These are phyloP conservation scores for Diaporthe vexans DNA, from an alignment of 2,329 filamentous ascomycete genomes.

Conservation along the genomic window DNA sequence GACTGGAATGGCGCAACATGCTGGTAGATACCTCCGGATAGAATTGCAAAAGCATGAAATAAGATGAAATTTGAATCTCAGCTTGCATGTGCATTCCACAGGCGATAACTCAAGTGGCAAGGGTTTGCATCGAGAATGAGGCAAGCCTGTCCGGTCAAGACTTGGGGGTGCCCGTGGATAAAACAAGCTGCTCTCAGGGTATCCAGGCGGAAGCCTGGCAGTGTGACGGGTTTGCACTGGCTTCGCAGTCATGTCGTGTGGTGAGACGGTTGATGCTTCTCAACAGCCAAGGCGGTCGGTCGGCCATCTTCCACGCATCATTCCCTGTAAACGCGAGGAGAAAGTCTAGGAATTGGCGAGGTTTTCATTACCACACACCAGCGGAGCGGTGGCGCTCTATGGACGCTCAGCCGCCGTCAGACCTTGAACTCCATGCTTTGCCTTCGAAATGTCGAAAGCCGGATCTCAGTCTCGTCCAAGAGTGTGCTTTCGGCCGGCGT, in stretches of 20 bases:
- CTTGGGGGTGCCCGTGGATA: too few species aligned
- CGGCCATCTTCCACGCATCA: too few species aligned
- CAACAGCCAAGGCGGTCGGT: too few species aligned
- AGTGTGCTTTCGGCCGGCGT: neutral
- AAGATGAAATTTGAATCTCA: neutral
- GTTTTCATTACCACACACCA: neutral
- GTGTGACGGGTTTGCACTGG: neutral
- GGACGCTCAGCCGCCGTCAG: neutral
- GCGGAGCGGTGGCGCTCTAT: neutral
- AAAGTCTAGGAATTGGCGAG: neutral
- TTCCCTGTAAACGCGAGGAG: neutral
- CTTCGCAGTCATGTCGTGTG: neutral
- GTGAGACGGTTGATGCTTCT: too few species aligned
- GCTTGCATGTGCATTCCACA: neutral
- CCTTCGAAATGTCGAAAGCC: neutral
- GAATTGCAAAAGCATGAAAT: slow-evolving; percentile 20
- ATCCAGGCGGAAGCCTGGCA: neutral
- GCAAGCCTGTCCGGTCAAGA: neutral
- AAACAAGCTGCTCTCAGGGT: neutral
- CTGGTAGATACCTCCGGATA: slow-evolving; percentile 33
- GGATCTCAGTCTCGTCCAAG: neutral
- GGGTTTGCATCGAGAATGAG: neutral
- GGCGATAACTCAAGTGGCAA: neutral
- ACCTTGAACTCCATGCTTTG: neutral
- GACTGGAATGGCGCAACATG: slow-evolving; percentile 11